Evolutionary conservation across 495 filamentous ascomycete species (phyloP), one percentile per base, ranked within the genome.

Genomic region (Lasiosphaeris hirsuta): DNA sequence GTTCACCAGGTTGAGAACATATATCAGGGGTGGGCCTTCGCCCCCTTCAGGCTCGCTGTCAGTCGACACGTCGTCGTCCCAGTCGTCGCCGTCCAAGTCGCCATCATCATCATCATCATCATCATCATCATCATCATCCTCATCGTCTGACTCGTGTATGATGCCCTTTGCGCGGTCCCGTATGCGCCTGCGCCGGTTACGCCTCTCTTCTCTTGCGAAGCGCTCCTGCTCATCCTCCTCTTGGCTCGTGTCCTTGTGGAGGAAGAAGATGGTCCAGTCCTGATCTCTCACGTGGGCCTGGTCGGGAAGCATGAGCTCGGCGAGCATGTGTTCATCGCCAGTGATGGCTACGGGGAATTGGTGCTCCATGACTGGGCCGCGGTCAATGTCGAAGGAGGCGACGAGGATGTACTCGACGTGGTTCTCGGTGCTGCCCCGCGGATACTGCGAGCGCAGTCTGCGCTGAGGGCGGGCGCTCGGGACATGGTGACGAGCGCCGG

Each of bases 401-500:
- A 99, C 95, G n/a, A 99, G 79, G 54, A 99, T 97, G 67, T 97
- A 99, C 69, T 97, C 94, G 67, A 99, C 94, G 86, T 99, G 94
- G 59, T 89, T 91, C 72, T 96, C 92, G 35, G 81, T 68, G 41
- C 74, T 84, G 54, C 90, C 85, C 9, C 84, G 78, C 1, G 92
- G 91, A 69, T 97, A 97, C 67, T 97, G 92, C 41, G 92, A 93
- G 60, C 86, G 90, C 66, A 90, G 73, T 61, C 74, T 83, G 49
- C 74, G 69, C 19, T 65, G 61, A 13, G 66, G 75, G 65, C 77
- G 74, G 69, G 69, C 69, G 58, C 45, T 43, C 15, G 67, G 69
- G 62, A 69, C 68, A 56, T 64, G 74, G 58, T 68, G 80, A 58
- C 54, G 78, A 33, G 43, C 42, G 49, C 47, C 55, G 57, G 53